Conservation (phyloP, 2,329 filamentous ascomycete genomes). For the Cercospora brassicicola region DNA sequence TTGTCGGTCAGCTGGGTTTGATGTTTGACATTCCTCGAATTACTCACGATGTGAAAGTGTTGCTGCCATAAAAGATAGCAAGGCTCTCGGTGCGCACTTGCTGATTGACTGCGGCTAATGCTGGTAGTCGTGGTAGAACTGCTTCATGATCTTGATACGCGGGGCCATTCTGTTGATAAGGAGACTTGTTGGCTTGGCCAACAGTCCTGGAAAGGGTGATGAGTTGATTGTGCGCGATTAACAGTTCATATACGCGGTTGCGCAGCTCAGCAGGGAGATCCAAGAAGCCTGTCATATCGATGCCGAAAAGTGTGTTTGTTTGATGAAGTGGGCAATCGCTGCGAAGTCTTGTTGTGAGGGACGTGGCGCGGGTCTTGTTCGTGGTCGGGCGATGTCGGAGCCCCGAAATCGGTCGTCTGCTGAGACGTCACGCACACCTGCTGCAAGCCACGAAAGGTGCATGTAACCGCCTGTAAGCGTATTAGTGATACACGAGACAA, state of each 20-base stretch:
- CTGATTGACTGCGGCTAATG: background rate
- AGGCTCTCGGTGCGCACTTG: slow-evolving; percentile 11
- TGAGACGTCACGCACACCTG: background rate
- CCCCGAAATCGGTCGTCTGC: slow-evolving; percentile 8
- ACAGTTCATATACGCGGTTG: slow-evolving; percentile 4
- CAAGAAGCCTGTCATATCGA: slow-evolving; percentile 11
- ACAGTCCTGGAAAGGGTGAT: background rate
- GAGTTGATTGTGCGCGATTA: slow-evolving; percentile 1
- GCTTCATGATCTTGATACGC: background rate
- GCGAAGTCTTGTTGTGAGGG: background rate
- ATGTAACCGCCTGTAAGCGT: background rate
- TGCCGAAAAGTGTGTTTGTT: background rate
- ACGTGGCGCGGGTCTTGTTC: background rate
- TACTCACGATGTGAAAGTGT: slow-evolving; percentile 6
- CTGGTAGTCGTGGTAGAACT: slow-evolving; percentile 9
- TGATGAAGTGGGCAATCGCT: background rate
- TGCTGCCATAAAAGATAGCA: slow-evolving; percentile 2
- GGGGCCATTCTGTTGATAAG: background rate
- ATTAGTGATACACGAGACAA: background rate
- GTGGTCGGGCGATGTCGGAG: slow-evolving; percentile 7
- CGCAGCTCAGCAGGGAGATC: slow-evolving; percentile 4
- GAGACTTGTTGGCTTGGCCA: background rate
- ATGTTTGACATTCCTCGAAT: background rate
- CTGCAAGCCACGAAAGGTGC: background rate
- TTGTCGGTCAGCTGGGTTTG: background rate